A percentile compares a stretch with the other conserved stretches of the same genome.
phyloP scores from a whole-genome alignment of 768 basidiomycete species.

The Tremella fuciformis region DNA sequence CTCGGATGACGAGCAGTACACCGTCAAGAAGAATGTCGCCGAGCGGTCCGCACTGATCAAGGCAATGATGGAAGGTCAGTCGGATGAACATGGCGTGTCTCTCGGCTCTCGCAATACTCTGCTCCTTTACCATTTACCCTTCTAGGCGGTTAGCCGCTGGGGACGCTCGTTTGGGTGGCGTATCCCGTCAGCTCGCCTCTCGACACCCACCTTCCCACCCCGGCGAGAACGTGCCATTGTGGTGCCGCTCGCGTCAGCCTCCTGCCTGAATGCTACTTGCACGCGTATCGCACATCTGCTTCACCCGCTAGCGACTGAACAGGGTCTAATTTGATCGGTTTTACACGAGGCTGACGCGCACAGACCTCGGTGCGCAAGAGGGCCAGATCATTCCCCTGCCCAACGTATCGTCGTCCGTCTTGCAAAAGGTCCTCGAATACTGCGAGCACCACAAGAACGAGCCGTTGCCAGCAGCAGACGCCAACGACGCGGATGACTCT shows the following conservation, averaged over 20 bases:
- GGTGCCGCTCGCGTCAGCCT: slow-evolving; percentile 8
- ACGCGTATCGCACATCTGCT: no score
- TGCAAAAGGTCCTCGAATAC: slow-evolving; percentile 85
- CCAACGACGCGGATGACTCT: slow-evolving; percentile 71
- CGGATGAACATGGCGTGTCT: slow-evolving; percentile 8
- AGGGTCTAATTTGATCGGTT: background rate
- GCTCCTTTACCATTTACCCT: slow-evolving; percentile 7
- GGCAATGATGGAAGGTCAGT: slow-evolving; percentile 96
- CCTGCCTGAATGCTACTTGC: slow-evolving; percentile 1
- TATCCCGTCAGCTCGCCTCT: no score
- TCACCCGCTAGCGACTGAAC: background rate
- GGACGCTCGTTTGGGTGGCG: no score
- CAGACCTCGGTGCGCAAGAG: slow-evolving; percentile 43
- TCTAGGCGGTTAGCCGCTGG: no score
- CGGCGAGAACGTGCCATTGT: no score
- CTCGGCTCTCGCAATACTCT: no score
- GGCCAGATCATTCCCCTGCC: slow-evolving; percentile 41
- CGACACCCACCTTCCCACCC: no score
- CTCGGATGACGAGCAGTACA: slow-evolving; percentile 93
- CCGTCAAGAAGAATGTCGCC: slow-evolving; percentile 88
- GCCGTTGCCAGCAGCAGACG: slow-evolving; percentile 73
- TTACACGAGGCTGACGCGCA: background rate
- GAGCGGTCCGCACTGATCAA: slow-evolving; percentile 95
- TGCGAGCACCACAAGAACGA: slow-evolving; percentile 98
- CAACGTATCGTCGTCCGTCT: slow-evolving; percentile 47